These are phyloP conservation scores for Pinus tabuliformis DNA, from an alignment of 75 land plant species.

Conservation along the genomic window DNA sequence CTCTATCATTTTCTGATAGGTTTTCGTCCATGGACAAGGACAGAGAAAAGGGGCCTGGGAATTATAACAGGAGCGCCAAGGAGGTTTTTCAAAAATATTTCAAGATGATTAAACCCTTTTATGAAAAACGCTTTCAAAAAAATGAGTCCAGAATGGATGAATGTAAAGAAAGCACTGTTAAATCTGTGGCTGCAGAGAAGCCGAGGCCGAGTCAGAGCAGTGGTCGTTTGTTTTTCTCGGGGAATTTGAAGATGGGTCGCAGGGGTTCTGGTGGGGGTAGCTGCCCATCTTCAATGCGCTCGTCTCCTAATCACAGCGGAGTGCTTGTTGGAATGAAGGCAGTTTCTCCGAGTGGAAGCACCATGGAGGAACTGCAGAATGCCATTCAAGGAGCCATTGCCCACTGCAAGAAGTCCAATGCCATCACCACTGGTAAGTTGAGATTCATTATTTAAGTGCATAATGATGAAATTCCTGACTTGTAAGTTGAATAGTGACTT, in stretches of 20 bases:
- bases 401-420: conserved; percentile 72
- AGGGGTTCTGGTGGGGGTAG: conserved; percentile 25
- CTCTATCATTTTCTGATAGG: background rate
- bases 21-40: background rate
- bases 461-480: background rate
- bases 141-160: conserved; percentile 13
- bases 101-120: conserved; percentile 48
- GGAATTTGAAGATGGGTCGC: conserved; percentile 33
- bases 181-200: conserved; percentile 11
- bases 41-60: background rate
- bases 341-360: conserved; percentile 34
- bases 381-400: conserved; percentile 93
- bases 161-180: conserved; percentile 9
- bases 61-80: conserved; percentile 17
- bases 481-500: no score
- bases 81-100: conserved; percentile 52
- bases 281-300: conserved; percentile 71
- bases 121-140: conserved; percentile 34
- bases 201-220: background rate
- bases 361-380: conserved; percentile 77
- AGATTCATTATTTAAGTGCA: background rate
- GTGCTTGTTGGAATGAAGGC: conserved; percentile 17
- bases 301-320: conserved; percentile 71
- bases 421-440: conserved; percentile 8
- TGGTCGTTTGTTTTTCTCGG: conserved; percentile 41